Percentiles rank a stretch among this genome's conserved stretches.
Evolutionary conservation across 2,329 filamentous ascomycete genomes (phyloP).

Genomic region (Cercospora berteroae): DNA sequence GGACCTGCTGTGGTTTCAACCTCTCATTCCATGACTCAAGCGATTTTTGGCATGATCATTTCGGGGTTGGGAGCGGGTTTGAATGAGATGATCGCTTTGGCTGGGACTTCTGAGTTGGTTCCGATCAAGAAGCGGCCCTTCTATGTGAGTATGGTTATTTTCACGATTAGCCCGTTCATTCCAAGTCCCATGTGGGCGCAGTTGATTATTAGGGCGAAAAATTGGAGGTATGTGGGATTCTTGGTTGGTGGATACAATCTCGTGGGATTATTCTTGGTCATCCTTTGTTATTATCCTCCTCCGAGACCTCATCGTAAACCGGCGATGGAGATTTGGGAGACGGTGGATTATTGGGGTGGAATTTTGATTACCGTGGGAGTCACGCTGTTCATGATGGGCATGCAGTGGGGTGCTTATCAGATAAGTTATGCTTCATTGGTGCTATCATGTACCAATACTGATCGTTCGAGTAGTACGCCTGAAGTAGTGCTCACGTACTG

Average conservation of each 20-base stretch:
- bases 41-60: constrained; percentile 62
- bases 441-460: neutral
- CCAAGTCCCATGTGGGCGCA: constrained; percentile 63
- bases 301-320: constrained; percentile 32
- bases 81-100: constrained; percentile 66
- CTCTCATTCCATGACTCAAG: constrained; percentile 58
- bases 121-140: constrained; percentile 64
- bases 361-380: constrained; percentile 52
- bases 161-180: constrained; percentile 63
- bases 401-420: constrained; percentile 32
- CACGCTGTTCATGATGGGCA: constrained; percentile 52
- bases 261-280: constrained; percentile 52
- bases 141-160: constrained; percentile 60
- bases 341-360: constrained; percentile 55
- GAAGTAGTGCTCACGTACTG: constrained; percentile 36
- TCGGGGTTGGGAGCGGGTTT: constrained; percentile 66
- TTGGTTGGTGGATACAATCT: constrained; percentile 54
- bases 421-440: constrained; percentile 6
- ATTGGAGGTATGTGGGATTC: constrained; percentile 57
- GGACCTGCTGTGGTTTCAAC: constrained; percentile 61
- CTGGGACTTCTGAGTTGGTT: constrained; percentile 66
- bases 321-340: constrained; percentile 43
- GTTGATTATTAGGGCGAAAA: constrained; percentile 48
- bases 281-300: constrained; percentile 48
- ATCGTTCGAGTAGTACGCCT: constrained; percentile 31